Percentiles rank a stretch among this genome's conserved stretches.
phyloP scores from a whole-genome alignment of 805 yeast genomes.

The Lipomyces mesembrius region DNA sequence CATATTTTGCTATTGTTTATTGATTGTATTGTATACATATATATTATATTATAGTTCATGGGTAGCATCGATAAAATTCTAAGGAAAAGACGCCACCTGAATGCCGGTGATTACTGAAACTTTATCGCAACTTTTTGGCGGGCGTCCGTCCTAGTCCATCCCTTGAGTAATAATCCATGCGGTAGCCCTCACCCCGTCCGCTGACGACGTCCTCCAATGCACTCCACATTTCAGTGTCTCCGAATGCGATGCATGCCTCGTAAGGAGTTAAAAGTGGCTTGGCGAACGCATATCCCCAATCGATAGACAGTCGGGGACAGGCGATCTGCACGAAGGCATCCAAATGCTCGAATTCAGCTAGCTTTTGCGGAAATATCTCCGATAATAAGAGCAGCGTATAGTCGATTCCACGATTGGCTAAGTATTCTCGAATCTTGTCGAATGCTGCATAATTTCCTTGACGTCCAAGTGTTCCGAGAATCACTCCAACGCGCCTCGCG shows the following conservation, averaged over 20 bases:
- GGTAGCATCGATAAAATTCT: no score
- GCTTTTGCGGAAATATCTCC: constrained; percentile 90
- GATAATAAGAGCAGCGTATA: constrained; percentile 83
- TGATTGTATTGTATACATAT: background rate
- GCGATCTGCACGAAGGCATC: constrained; percentile 98
- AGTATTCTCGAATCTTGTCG: constrained; percentile 61
- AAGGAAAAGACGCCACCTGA: no score
- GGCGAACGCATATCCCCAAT: constrained; percentile 98
- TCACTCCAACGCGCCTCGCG: constrained; percentile 70
- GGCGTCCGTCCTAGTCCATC: constrained; percentile 58
- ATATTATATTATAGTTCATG: background rate
- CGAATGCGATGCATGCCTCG: constrained; percentile 90
- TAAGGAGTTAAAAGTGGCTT: constrained; percentile 93
- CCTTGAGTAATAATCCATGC: constrained; percentile 92
- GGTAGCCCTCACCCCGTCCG: constrained; percentile 57
- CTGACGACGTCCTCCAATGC: constrained; percentile 44
- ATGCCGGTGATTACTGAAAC: no score
- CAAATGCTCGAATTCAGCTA: constrained; percentile 88
- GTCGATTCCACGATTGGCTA: constrained; percentile 60
- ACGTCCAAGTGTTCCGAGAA: constrained; percentile 91
- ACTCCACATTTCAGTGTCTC: constrained; percentile 68
- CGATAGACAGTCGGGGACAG: constrained; percentile 93
- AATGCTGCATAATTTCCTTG: constrained; percentile 88
- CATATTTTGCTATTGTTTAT: background rate
- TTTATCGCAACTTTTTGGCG: background rate